A percentile compares a stretch with the other conserved stretches of the same genome.
Evolutionary conservation across 2,329 filamentous ascomycete species (phyloP).

Genomic region (Pseudogymnoascus sp.): DNA sequence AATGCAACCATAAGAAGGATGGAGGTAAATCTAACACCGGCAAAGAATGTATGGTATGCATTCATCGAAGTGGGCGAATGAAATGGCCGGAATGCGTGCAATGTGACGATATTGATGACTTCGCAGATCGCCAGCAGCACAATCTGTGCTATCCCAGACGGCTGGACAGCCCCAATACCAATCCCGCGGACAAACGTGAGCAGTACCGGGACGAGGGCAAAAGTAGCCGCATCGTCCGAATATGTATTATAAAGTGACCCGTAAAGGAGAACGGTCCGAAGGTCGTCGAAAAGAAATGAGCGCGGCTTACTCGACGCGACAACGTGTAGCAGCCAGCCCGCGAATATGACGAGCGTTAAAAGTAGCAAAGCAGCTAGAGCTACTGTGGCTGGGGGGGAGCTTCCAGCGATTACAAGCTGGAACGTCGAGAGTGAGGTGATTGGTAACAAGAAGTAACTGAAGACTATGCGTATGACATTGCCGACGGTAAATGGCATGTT

Average conservation of each 20-base stretch:
- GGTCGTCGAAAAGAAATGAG: conserved; percentile 83
- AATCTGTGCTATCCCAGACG: conserved; percentile 85
- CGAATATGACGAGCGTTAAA: conserved; percentile 61
- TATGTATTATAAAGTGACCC: conserved; percentile 97
- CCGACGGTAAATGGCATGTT: conserved; percentile 81
- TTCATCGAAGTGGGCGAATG: conserved; percentile 94
- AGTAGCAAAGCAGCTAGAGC: conserved; percentile 68
- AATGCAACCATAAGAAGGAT: conserved; percentile 75
- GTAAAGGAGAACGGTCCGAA: conserved; percentile 80
- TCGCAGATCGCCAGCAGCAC: conserved; percentile 90
- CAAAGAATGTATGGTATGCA: conserved; percentile 81
- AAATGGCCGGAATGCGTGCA: conserved; percentile 86
- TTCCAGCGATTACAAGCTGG: conserved; percentile 68
- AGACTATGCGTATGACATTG: conserved; percentile 73
- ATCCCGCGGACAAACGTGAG: conserved; percentile 80
- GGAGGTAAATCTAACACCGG: conserved; percentile 64
- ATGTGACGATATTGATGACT: conserved; percentile 76
- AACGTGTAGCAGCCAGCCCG: conserved; percentile 69
- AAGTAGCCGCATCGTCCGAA: conserved; percentile 83
- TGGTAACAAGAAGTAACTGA: conserved; percentile 87
- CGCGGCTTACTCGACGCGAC: conserved; percentile 75
- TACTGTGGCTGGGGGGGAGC: conserved; percentile 62
- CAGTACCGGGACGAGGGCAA: conserved; percentile 77
- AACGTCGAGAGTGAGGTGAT: conserved; percentile 82
- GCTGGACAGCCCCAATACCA: conserved; percentile 85